Conservation (phyloP, 2,329 filamentous ascomycete species). For the Xylaria sp. region DNA sequence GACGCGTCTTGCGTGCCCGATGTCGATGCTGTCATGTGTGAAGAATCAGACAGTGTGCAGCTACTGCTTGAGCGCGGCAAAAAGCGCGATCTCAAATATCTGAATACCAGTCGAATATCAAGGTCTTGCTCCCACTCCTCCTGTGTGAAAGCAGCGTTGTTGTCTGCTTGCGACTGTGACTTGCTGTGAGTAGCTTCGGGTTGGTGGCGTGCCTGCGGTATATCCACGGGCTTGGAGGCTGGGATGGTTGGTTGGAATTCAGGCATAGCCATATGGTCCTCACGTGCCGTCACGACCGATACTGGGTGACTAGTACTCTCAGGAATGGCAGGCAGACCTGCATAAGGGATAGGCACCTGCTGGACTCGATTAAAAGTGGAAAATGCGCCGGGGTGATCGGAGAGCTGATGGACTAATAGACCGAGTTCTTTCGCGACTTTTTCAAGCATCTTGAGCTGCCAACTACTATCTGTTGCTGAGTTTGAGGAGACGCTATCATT, state of each 20-base stretch:
- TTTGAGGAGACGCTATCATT: slow-evolving; percentile 39
- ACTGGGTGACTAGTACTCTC: slow-evolving; percentile 51
- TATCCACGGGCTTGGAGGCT: slow-evolving; percentile 45
- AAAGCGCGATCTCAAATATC: slow-evolving; percentile 81
- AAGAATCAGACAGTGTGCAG: slow-evolving; percentile 51
- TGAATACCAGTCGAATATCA: slow-evolving; percentile 90
- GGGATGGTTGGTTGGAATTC: slow-evolving; percentile 58
- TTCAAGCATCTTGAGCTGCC: slow-evolving; percentile 81
- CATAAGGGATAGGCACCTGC: slow-evolving; percentile 73
- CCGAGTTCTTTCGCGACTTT: slow-evolving; percentile 87
- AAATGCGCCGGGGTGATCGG: slow-evolving; percentile 87
- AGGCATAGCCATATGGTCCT: slow-evolving; percentile 55
- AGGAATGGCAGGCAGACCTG: slow-evolving; percentile 72
- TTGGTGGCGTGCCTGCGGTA: slow-evolving; percentile 40
- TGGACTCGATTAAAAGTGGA: slow-evolving; percentile 75
- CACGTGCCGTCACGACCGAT: slow-evolving; percentile 48
- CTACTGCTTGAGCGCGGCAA: slow-evolving; percentile 54
- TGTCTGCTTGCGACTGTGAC: slow-evolving; percentile 31
- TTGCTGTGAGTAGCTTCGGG: slow-evolving; percentile 24
- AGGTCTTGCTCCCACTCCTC: slow-evolving; percentile 95
- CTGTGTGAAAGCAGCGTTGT: slow-evolving; percentile 56
- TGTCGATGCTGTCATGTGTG: slow-evolving; percentile 55
- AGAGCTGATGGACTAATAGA: slow-evolving; percentile 79
- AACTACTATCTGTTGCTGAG: slow-evolving; percentile 54
- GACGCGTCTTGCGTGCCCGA: slow-evolving; percentile 67